phyloP scores from a whole-genome alignment of 164 flowering plant genomes.

The Vitis labrusca region DNA sequence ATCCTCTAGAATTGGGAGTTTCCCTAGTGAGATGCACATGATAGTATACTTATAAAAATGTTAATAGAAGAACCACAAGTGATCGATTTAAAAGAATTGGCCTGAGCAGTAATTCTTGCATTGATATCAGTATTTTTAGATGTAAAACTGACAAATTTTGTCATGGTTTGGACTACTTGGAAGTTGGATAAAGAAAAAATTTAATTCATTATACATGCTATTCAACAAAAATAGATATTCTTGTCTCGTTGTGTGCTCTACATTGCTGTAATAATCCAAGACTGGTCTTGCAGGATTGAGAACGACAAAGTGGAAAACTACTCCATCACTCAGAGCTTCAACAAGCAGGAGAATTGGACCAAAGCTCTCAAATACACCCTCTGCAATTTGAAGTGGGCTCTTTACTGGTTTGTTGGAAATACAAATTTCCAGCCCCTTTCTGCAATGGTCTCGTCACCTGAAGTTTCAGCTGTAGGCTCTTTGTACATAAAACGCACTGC shows the following conservation, averaged over 20 bases:
- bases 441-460: conserved; percentile 52
- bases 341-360: conserved; percentile 97
- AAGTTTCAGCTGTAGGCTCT: conserved; percentile 44
- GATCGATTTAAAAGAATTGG: no score
- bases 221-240: background rate
- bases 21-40: background rate
- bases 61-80: no score
- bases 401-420: conserved; percentile 92
- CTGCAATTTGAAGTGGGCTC: conserved; percentile 94
- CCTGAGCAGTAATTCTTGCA: no score
- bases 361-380: conserved; percentile 97
- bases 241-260: background rate
- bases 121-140: no score
- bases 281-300: conserved; percentile 73
- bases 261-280: background rate
- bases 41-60: no score
- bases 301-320: conserved; percentile 88
- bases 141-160: no score
- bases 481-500: conserved; percentile 40
- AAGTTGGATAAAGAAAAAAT: no score
- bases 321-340: conserved; percentile 94
- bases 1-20: background rate
- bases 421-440: conserved; percentile 89
- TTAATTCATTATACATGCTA: background rate
- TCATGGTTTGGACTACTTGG: no score